phyloP scores from a whole-genome alignment of 768 basidiomycete species.

The Strobilomyces confusus region DNA sequence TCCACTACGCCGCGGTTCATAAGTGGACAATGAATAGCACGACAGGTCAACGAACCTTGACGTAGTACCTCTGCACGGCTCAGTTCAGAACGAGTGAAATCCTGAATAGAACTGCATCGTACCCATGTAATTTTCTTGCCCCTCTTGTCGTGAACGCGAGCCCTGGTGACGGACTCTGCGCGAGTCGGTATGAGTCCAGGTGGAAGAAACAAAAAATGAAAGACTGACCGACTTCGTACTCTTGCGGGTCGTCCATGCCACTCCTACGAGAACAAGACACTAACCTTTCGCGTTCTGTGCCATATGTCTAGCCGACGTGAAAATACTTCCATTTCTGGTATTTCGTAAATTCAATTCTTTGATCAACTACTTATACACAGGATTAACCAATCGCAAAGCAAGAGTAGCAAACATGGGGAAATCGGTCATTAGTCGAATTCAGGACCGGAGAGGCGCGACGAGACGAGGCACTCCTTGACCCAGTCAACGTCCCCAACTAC shows the following conservation, averaged over 20 bases:
- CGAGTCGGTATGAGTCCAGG: background rate
- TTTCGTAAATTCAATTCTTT: background rate
- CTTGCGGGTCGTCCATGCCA: conserved; percentile 38
- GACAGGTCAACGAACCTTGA: conserved; percentile 43
- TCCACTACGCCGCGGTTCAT: conserved; percentile 44
- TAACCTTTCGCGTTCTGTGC: background rate
- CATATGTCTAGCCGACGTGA: conserved; percentile 5
- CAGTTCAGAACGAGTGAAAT: conserved; percentile 10
- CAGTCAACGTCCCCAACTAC: conserved; percentile 56
- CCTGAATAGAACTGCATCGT: conserved; percentile 11
- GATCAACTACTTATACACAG: background rate
- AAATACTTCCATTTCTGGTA: conserved; percentile 15
- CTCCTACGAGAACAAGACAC: conserved; percentile 6
- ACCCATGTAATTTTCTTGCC: conserved; percentile 53
- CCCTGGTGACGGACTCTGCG: conserved; percentile 51
- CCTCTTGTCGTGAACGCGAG: conserved; percentile 45
- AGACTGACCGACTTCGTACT: conserved; percentile 67
- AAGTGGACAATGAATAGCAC: background rate
- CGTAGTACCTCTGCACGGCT: conserved; percentile 47
- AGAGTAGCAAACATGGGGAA: background rate
- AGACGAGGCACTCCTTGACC: conserved; percentile 76
- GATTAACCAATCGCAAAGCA: background rate
- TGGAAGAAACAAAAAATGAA: background rate
- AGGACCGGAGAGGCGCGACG: conserved; percentile 47
- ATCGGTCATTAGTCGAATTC: conserved; percentile 9